Base-by-base conservation (phyloP, 2,329 filamentous ascomycete species). In the Graphiopsis chlorocephala region DNA sequence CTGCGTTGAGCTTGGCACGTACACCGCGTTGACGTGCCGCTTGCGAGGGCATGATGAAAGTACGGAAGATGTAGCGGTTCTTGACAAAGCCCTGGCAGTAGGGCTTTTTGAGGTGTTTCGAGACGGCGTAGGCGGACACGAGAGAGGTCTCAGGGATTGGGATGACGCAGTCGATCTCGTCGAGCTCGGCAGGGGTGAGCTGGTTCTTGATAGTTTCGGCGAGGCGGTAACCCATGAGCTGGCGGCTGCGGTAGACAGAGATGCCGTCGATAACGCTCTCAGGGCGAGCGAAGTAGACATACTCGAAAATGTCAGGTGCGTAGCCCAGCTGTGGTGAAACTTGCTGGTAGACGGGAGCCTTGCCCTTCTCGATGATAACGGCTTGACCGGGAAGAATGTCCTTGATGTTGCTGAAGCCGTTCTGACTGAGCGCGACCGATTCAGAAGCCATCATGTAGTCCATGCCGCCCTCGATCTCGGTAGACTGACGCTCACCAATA, bases 371-470 rank as follows among this genome's bases (percentile, higher is more conserved):
- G 68, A 96, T 88, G 73, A 96, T 92, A 67, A 96, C 91, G 2
- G 92, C 92, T 78, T 96, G 86, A 25, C 93, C 93, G 0, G 93
- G 92, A 62, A 89, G 79, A 68, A 97, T 90, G 73, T 97, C 90
- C 45, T 84, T 79, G 71, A 96, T 89, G 73, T 92, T 83, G 35
- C 78, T 82, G 80, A 95, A 96, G 17, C 92, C 92, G 56, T 94
- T 88, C 76, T 96, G 92, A 53, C 85, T 85, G 55, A 97, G 81
- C 10, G 92, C 93, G 58, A 97, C 88, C 10, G 90, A 94, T 78
- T 97, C 93, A 0, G 92, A 96, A 0, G 92, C 92, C 82, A 97
- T 86, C 85, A 97, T 92, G 80, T 96, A 97, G 78, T 97, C 93
- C 66, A 42, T 85, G 38, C 85, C 83, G 45, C 87, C 89, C 15